Evolutionary conservation across 352 stramenopile genomes (phyloP).

Genomic region (Peronospora destructor): DNA sequence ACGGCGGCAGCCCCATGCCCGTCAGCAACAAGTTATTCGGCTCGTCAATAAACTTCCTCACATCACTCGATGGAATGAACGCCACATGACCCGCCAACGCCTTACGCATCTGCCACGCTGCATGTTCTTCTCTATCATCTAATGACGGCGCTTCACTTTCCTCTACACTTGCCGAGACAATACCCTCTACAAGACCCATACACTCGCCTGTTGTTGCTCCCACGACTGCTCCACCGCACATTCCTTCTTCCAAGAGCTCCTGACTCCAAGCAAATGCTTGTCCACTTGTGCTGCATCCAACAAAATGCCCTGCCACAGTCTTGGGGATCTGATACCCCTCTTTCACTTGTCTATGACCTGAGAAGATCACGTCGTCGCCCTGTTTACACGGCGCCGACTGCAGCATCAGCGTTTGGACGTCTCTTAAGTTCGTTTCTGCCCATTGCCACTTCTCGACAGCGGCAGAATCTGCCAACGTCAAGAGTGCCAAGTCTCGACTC

Average conservation of each 20-base stretch:
- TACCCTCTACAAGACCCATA: constrained; percentile 71
- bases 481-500: constrained; percentile 51
- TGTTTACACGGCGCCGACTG: constrained; percentile 12
- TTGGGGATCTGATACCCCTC: constrained; percentile 30
- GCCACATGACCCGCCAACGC: constrained; percentile 63
- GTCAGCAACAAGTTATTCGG: constrained; percentile 28
- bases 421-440: constrained; percentile 18
- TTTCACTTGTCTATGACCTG: constrained; percentile 29
- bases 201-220: constrained; percentile 30
- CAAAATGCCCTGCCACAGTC: constrained; percentile 48
- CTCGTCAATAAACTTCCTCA: constrained; percentile 43
- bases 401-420: constrained; percentile 37
- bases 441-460: constrained; percentile 18
- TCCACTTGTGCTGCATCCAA: constrained; percentile 44
- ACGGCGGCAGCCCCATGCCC: constrained; percentile 26
- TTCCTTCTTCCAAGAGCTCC: constrained; percentile 69
- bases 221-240: constrained; percentile 72
- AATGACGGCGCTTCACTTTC: constrained; percentile 13
- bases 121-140: constrained; percentile 23
- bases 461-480: constrained; percentile 37
- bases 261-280: constrained; percentile 74
- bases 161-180: constrained; percentile 44
- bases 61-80: constrained; percentile 48
- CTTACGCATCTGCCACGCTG: constrained; percentile 48
- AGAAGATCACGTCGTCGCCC: constrained; percentile 46